These are phyloP conservation scores for Amylocystis lapponica DNA, from an alignment of 768 basidiomycete species.

Conservation along the genomic window DNA sequence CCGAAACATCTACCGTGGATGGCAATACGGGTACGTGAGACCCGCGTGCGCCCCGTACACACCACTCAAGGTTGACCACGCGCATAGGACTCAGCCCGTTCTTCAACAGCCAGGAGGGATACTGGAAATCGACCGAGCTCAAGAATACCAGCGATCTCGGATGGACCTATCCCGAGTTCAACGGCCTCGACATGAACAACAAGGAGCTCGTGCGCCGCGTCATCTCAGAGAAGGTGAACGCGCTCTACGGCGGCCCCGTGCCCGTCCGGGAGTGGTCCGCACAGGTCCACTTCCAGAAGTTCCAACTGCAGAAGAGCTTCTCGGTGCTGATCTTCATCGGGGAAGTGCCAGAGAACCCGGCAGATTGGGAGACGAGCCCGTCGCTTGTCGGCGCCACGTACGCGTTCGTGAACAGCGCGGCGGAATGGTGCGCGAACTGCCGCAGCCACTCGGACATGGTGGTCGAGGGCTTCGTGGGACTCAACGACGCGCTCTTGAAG, in stretches of 20 bases:
- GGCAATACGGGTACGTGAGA: neutral
- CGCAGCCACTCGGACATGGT: constrained; percentile 5
- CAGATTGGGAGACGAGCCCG: too few relatives aligned
- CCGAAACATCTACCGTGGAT: neutral
- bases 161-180: constrained; percentile 50
- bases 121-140: constrained; percentile 34
- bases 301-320: constrained; percentile 38
- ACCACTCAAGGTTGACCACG: too few relatives aligned
- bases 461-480: constrained; percentile 16
- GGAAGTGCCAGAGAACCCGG: too few relatives aligned
- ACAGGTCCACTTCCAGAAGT: constrained; percentile 37
- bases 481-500: constrained; percentile 10
- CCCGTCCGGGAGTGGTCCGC: constrained; percentile 35
- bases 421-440: constrained; percentile 37
- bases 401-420: constrained; percentile 34
- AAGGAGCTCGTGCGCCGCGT: constrained; percentile 20
- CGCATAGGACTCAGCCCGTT: constrained; percentile 40
- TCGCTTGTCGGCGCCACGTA: constrained; percentile 39
- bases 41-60: too few relatives aligned
- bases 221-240: constrained; percentile 30
- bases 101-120: constrained; percentile 32
- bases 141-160: constrained; percentile 27
- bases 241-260: constrained; percentile 21
- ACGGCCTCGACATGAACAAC: constrained; percentile 29
- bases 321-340: constrained; percentile 44